Conservation (phyloP, 371 early-diverging fungal genomes). For the Apophysomyces trapeziformis region DNA sequence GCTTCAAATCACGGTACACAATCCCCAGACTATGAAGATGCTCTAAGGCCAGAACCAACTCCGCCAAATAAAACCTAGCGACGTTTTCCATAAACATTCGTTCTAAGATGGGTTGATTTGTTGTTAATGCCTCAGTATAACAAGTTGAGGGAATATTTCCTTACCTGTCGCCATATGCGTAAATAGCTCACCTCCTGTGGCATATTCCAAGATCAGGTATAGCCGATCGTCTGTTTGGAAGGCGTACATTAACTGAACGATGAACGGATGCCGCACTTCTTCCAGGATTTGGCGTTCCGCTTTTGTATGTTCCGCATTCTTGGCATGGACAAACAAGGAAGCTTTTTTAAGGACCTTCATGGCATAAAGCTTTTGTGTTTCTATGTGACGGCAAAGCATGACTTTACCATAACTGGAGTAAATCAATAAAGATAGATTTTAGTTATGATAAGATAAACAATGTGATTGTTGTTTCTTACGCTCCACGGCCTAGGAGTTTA, state of each 20-base stretch:
- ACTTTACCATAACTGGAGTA: slow-evolving; percentile 48
- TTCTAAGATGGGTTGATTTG: slow-evolving; percentile 49
- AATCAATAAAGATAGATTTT: not conserved
- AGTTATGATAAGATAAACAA: not conserved
- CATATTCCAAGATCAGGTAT: slow-evolving; percentile 96
- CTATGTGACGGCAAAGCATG: slow-evolving; percentile 42
- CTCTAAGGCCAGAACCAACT: slow-evolving; percentile 86
- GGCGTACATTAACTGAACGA: slow-evolving; percentile 94
- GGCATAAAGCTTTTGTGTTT: slow-evolving; percentile 65
- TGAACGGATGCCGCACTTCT: slow-evolving; percentile 88
- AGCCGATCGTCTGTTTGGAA: slow-evolving; percentile 89
- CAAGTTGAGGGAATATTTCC: not conserved
- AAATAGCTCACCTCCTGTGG: slow-evolving; percentile 99
- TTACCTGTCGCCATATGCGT: slow-evolving; percentile 82
- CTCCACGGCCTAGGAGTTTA: slow-evolving; percentile 95
- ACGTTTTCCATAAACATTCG: slow-evolving; percentile 81
- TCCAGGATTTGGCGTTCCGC: slow-evolving; percentile 81
- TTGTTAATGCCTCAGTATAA: slow-evolving; percentile 4
- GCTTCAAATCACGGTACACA: slow-evolving; percentile 90
- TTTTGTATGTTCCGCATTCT: slow-evolving; percentile 72
- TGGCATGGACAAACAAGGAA: slow-evolving; percentile 71
- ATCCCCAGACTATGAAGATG: slow-evolving; percentile 88
- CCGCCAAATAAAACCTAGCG: slow-evolving; percentile 86
- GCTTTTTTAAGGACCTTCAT: slow-evolving; percentile 96
- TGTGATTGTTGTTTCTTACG: slow-evolving; percentile 46